These are phyloP conservation scores for Alloascoidea africana DNA, from an alignment of 805 yeast species.

Conservation along the genomic window DNA sequence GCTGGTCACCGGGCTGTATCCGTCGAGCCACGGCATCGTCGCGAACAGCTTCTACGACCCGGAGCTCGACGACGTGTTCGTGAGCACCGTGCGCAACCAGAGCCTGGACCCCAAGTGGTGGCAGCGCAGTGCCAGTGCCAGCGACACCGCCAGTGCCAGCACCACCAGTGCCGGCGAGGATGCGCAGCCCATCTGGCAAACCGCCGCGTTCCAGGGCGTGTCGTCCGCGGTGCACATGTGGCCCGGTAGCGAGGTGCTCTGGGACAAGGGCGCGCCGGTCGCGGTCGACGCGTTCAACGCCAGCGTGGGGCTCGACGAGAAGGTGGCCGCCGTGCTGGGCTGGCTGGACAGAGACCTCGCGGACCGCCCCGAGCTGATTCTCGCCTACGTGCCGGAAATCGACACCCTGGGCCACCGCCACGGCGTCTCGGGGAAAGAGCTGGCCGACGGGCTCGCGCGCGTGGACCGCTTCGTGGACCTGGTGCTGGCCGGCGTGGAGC, in stretches of 20 bases:
- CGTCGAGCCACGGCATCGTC: slow-evolving; percentile 76
- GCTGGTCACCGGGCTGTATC: slow-evolving; percentile 71
- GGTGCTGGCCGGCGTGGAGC: slow-evolving; percentile 29
- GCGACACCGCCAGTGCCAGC: no score
- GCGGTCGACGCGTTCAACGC: slow-evolving; percentile 48
- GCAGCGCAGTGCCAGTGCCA: no score
- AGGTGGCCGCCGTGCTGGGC: slow-evolving; percentile 38
- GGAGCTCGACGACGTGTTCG: slow-evolving; percentile 33
- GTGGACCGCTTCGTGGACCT: slow-evolving; percentile 53
- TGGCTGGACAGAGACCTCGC: slow-evolving; percentile 43
- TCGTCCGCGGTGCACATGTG: slow-evolving; percentile 82
- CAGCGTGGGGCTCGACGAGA: slow-evolving; percentile 40
- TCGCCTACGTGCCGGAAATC: slow-evolving; percentile 69
- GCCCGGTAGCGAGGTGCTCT: slow-evolving; percentile 82
- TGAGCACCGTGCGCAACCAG: slow-evolving; percentile 38
- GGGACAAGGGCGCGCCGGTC: slow-evolving; percentile 25
- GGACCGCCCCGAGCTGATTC: slow-evolving; percentile 61
- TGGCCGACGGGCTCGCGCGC: slow-evolving; percentile 35
- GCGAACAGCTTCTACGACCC: slow-evolving; percentile 74
- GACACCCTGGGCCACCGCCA: slow-evolving; percentile 63
- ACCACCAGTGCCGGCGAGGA: slow-evolving; percentile 81
- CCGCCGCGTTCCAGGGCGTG: slow-evolving; percentile 49
- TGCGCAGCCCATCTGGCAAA: slow-evolving; percentile 55
- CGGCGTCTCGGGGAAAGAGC: slow-evolving; percentile 51
- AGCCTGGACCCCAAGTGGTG: slow-evolving; percentile 51